Evolutionary conservation across 2,329 filamentous ascomycete genomes (phyloP).

Genomic region (Cryphonectria nitschkei): DNA sequence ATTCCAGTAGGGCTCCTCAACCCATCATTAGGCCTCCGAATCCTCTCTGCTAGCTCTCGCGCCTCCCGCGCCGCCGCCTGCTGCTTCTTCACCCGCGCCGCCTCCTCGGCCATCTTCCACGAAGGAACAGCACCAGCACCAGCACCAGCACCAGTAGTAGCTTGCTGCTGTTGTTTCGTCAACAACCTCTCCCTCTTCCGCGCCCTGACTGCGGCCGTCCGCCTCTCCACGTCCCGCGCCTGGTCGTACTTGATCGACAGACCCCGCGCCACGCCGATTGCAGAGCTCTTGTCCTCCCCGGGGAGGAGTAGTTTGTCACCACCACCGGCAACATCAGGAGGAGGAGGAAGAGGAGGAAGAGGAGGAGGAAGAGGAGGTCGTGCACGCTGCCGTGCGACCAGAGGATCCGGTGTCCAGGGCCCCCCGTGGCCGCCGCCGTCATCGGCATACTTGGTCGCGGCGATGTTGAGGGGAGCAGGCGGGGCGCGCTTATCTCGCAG

Average conservation of each 20-base stretch:
- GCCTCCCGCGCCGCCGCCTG: not conserved
- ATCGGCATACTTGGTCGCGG: slow-evolving; percentile 24
- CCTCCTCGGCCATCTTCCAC: slow-evolving; percentile 18
- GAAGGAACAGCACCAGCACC: not conserved
- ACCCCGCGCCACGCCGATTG: slow-evolving; percentile 41
- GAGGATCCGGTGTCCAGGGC: slow-evolving; percentile 19
- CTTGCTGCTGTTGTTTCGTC: not conserved
- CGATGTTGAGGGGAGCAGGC: slow-evolving; percentile 28
- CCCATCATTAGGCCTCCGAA: slow-evolving; percentile 28
- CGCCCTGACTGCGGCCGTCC: slow-evolving; percentile 2
- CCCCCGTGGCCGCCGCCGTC: slow-evolving; percentile 3
- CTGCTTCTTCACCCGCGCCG: not conserved
- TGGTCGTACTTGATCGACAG: slow-evolving; percentile 35
- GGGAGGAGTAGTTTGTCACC: not conserved
- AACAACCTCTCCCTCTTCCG: slow-evolving; percentile 11
- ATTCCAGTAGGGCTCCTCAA: slow-evolving; percentile 33
- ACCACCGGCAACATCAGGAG: no score
- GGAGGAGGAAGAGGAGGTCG: no score
- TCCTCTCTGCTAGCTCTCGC: slow-evolving; percentile 24
- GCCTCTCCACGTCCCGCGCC: slow-evolving; percentile 19
- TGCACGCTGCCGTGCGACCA: no score
- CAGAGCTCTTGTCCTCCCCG: slow-evolving; percentile 17
- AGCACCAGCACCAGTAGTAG: no score
- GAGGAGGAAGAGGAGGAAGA: no score
- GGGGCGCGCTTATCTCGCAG: slow-evolving; percentile 18